phyloP scores from a whole-genome alignment of 331 rosid species.

The Cydonia oblonga region DNA sequence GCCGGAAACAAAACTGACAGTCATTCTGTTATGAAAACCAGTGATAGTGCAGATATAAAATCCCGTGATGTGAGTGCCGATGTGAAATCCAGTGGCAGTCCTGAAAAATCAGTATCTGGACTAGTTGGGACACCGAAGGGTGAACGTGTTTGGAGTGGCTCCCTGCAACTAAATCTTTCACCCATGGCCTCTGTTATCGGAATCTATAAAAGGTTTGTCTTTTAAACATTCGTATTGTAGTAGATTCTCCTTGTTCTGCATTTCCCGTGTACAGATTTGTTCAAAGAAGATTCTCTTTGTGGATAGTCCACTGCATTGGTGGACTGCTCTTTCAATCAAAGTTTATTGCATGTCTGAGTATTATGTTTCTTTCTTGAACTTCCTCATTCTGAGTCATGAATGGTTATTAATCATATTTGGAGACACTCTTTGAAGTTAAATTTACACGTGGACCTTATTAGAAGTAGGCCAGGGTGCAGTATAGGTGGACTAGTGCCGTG shows the following conservation, averaged over 20 bases:
- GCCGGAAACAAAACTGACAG: not conserved
- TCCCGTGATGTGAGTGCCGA: conserved; percentile 14
- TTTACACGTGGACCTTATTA: not conserved
- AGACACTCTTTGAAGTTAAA: not conserved
- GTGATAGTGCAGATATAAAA: conserved; percentile 17
- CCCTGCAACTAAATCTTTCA: conserved; percentile 59
- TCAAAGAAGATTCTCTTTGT: not conserved
- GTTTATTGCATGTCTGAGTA: not conserved
- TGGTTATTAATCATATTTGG: not conserved
- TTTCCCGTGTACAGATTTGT: not conserved
- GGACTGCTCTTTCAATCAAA: not conserved
- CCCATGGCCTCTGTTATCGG: conserved; percentile 47
- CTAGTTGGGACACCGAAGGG: conserved; percentile 21
- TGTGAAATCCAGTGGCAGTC: conserved; percentile 23
- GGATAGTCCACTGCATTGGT: not conserved
- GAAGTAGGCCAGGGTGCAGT: not conserved
- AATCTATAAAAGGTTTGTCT: conserved; percentile 57
- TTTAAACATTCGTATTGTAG: not conserved
- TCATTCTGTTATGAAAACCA: not conserved
- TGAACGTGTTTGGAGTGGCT: conserved; percentile 72
- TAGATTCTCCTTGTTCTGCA: not conserved
- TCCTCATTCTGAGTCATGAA: not conserved
- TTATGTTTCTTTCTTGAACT: not conserved
- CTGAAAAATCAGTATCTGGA: conserved; percentile 21
- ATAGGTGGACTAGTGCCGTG: not conserved